These are phyloP conservation scores for Scheffersomyces cryptocercus DNA, from an alignment of 1,139 yeast genomes.

Conservation along the genomic window DNA sequence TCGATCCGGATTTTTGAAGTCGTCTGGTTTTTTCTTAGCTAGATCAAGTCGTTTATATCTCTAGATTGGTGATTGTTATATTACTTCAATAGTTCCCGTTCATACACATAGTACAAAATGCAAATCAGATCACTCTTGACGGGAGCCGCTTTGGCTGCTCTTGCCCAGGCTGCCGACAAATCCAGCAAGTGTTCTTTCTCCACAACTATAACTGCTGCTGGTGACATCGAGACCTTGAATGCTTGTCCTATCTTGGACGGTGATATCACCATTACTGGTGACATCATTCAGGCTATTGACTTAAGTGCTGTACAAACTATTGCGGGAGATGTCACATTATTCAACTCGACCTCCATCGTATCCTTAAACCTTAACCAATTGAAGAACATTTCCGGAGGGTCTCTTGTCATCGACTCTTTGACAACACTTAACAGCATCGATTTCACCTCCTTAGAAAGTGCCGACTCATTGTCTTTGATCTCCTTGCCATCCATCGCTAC, in stretches of 20 bases:
- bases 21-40: too few relatives aligned
- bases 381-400: slow-evolving; percentile 33
- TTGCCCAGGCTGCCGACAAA: slow-evolving; percentile 15
- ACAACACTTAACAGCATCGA: slow-evolving; percentile 45
- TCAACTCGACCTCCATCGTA: slow-evolving; percentile 44
- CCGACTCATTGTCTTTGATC: slow-evolving; percentile 34
- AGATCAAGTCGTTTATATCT: too few relatives aligned
- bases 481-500: slow-evolving; percentile 47
- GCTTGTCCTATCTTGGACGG: slow-evolving; percentile 47
- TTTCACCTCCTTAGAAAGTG: slow-evolving; percentile 33
- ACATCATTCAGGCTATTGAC: slow-evolving; percentile 34
- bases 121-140: slow-evolving; percentile 14
- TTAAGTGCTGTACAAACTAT: slow-evolving; percentile 36
- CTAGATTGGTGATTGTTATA: neutral
- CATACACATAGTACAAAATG: slow-evolving; percentile 4
- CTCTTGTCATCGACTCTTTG: slow-evolving; percentile 36
- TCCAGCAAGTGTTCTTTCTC: slow-evolving; percentile 36
- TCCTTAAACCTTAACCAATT: slow-evolving; percentile 34
- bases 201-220: slow-evolving; percentile 41
- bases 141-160: slow-evolving; percentile 15
- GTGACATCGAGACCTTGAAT: slow-evolving; percentile 35
- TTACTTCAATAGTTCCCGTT: neutral
- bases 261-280: slow-evolving; percentile 40
- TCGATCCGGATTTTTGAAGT: too few relatives aligned
- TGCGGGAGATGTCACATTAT: slow-evolving; percentile 34